phyloP scores from a whole-genome alignment of 1,284 basidiomycete genomes.

The Schizophyllum amplum region DNA sequence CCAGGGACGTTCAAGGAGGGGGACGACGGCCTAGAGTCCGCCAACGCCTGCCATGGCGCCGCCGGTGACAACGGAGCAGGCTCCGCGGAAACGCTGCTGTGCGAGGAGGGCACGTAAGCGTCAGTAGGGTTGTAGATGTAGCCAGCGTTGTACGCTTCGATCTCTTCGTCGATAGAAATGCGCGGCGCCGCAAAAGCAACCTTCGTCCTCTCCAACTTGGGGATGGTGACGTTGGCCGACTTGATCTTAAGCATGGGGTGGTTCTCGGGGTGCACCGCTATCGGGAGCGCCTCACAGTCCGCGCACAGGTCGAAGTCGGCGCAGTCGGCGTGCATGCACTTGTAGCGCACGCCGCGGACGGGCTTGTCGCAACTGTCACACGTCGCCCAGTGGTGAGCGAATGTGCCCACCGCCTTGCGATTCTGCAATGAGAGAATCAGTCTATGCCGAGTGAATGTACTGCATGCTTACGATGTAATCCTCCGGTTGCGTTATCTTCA shows the following conservation, averaged over 20 bases:
- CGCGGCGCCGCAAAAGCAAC: too few relatives aligned
- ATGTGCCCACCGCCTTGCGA: slow-evolving; percentile 3
- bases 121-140: too few relatives aligned
- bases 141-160: too few relatives aligned
- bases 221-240: slow-evolving; percentile 40
- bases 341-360: slow-evolving; percentile 64
- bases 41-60: too few relatives aligned
- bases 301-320: slow-evolving; percentile 81
- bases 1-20: too few relatives aligned
- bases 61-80: too few relatives aligned
- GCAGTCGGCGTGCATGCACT: slow-evolving; percentile 81
- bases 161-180: too few relatives aligned
- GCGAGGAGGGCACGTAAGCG: too few relatives aligned
- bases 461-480: slow-evolving; percentile 45
- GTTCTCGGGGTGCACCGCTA: slow-evolving; percentile 62
- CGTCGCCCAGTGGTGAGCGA: slow-evolving; percentile 35
- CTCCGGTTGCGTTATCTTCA: slow-evolving; percentile 48
- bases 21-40: too few relatives aligned
- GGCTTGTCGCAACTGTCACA: slow-evolving; percentile 52
- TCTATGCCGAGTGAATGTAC: too few relatives aligned
- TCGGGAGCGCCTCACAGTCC: slow-evolving; percentile 74
- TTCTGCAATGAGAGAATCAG: slow-evolving; percentile 16
- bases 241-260: slow-evolving; percentile 82
- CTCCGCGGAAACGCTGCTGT: too few relatives aligned
- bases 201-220: slow-evolving; percentile 15